Percentiles rank a stretch among this genome's conserved stretches.
phyloP scores from a whole-genome alignment of 352 stramenopile species.

The Pythium sukuiense region DNA sequence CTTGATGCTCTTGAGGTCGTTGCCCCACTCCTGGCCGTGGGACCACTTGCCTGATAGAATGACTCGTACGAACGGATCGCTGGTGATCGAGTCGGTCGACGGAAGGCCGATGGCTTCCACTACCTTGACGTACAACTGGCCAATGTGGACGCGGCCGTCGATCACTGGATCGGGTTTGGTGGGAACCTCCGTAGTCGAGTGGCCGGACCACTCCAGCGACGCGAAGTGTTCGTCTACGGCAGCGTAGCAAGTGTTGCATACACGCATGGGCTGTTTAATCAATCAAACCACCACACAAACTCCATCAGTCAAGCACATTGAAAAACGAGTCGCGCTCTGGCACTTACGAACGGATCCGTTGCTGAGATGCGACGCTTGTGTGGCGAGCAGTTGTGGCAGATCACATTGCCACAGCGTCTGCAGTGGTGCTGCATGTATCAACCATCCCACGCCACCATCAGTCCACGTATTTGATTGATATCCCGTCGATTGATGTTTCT shows the following conservation, averaged over 20 bases:
- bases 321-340: too few species aligned
- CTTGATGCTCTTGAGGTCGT: constrained; percentile 78
- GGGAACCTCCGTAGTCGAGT: constrained; percentile 69
- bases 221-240: constrained; percentile 84
- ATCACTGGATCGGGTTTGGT: constrained; percentile 77
- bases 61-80: constrained; percentile 82
- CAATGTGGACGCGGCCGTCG: constrained; percentile 80
- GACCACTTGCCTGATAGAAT: constrained; percentile 87
- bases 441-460: constrained; percentile 5
- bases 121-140: constrained; percentile 86
- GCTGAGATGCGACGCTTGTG: constrained; percentile 83
- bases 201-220: constrained; percentile 80
- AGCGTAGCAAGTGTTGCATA: constrained; percentile 87
- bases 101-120: constrained; percentile 83
- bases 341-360: constrained; percentile 77
- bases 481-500: neutral
- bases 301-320: neutral
- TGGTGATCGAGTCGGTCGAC: constrained; percentile 88
- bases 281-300: neutral
- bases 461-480: neutral
- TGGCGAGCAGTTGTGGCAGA: constrained; percentile 85
- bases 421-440: constrained; percentile 65
- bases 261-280: constrained; percentile 64
- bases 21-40: constrained; percentile 81
- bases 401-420: constrained; percentile 78